Base-by-base conservation (phyloP, 192 early-diverging fungal genomes). In the Gigaspora rosea region DNA sequence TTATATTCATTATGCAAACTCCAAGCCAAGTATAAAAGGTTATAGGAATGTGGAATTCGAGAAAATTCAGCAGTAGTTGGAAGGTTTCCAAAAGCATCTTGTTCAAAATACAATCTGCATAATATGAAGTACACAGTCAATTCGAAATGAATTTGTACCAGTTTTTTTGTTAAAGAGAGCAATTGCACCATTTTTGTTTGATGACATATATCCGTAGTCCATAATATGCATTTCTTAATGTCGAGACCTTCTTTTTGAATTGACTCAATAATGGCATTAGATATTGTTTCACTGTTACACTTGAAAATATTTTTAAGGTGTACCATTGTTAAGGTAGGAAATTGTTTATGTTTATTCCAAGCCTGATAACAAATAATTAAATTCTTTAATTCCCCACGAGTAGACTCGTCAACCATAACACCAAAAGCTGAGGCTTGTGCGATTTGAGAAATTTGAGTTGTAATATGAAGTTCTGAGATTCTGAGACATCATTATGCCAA, bases 21-120 rank as follows among this genome's bases (percentile, higher is more conserved):
- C 9, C 11, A 70, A 0, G 20, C 49, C 10, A 70, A 11, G 10
- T 70, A 51, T 3, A 52, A 0, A 2, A 52, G 2, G 50, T 70
- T 70, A 32, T 51, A 70, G 0, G 68, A 32, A 70, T 70, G 48
- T 52, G 22, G 3, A 15, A 10, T 4, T 51, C 2, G 1, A 8
- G 68, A 52, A 52, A 70, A 51, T 20, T 11, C n/a, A 27, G 20
- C 22, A 70, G 47, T 16, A 51, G 27, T 6, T 32, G 36, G 5
- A 41, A 41, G 36, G 5, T 49, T 32, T 15, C 48, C 49, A 52
- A 70, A 70, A 9, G 48, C 48, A 15, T 8, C 0, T 51, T 70
- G 46, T 22, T 70, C 68, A 70, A 70, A 70, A 32, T 48, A 51
- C 11, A 52, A 52, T 70, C 20, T 70, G 48, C 0, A 70, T 18